Base-by-base conservation (phyloP, 768 basidiomycete genomes). In the Chiua virens region DNA sequence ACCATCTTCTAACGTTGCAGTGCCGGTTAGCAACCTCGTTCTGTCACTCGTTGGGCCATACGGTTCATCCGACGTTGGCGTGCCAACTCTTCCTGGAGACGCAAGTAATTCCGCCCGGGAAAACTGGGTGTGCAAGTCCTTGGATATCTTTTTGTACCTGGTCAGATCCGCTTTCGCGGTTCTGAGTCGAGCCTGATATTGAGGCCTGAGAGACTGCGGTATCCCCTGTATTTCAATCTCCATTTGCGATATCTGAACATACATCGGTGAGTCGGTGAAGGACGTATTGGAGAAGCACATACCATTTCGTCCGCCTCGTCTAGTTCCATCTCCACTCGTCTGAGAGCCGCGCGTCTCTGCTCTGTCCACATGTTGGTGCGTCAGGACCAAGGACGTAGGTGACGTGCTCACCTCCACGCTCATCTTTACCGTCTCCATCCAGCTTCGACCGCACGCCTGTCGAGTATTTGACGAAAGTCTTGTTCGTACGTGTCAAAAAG, bases 261-360 rank as follows among this genome's bases (percentile, higher is more conserved):
- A 14, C 30, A 8, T 8, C 30, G 10, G 28, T 55, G 21, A 46
- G 37, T 37, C 13, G 43, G 46, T 21, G 36, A 45, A 52, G 35
- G 30, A 21, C 11, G 36, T 15, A 15, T 5, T 4, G 14, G 27
- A 13, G 28, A 15, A 17, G 32, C 9, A 63, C 82, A 42, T 62
- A 88, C 95, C 82, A 98, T 93, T 77, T 98, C 97, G 59, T 97
- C 95, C 1, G 95, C 96, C 70, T 99, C 97, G 67, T 99, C 97
- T 5, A 99, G 75, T 66, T 98, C 96, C 82, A 94, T 92, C 66
- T 95, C 91, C 21, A 91, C 88, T 54, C 91, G 78, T 59, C 94
- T 76, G 54, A 98, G 70, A 5, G 86, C 75, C 0, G 89, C 78
- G 69, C 90, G 92, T 43, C 86, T 82, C 56, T 89, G 84, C 67